Evolutionary conservation across 2,329 filamentous ascomycete species (phyloP).

Genomic region (Talaromyces sp.): DNA sequence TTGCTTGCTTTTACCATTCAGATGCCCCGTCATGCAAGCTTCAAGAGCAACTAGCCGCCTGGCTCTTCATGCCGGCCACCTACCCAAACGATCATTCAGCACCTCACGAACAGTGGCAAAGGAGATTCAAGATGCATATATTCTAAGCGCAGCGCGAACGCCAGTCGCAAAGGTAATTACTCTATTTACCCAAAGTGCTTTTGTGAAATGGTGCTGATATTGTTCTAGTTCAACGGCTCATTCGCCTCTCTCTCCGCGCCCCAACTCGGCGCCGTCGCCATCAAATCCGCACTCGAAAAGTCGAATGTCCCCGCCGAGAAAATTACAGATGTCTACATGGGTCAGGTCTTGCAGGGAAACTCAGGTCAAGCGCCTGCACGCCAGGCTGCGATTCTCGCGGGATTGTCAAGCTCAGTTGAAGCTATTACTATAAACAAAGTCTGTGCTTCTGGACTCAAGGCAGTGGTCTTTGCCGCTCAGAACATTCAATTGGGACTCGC

Average conservation of each 20-base stretch:
- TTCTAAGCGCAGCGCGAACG: constrained; percentile 83
- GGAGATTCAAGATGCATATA: constrained; percentile 89
- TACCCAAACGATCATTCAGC: constrained; percentile 54
- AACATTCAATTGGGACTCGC: constrained; percentile 90
- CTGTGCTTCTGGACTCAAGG: constrained; percentile 91
- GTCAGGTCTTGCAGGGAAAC: constrained; percentile 82
- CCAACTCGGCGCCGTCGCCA: constrained; percentile 84
- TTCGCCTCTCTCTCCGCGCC: constrained; percentile 80
- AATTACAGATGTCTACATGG: constrained; percentile 95
- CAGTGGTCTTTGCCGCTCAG: constrained; percentile 84
- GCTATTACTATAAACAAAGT: constrained; percentile 97
- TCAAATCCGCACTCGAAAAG: constrained; percentile 85
- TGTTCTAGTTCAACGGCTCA: constrained; percentile 83
- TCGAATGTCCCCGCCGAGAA: constrained; percentile 76
- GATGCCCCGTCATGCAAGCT: constrained; percentile 24
- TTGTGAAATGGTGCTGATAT: background rate
- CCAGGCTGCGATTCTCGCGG: constrained; percentile 86
- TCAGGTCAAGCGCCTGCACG: constrained; percentile 89
- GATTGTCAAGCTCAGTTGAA: constrained; percentile 76
- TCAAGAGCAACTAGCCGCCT: constrained; percentile 31
- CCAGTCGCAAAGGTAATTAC: constrained; percentile 75
- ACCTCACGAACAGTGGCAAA: constrained; percentile 50
- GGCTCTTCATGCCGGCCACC: constrained; percentile 42
- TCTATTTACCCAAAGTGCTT: background rate
- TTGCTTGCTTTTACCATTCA: background rate